Conservation (phyloP, 2,329 filamentous ascomycete species). For the Trichoderma breve region DNA sequence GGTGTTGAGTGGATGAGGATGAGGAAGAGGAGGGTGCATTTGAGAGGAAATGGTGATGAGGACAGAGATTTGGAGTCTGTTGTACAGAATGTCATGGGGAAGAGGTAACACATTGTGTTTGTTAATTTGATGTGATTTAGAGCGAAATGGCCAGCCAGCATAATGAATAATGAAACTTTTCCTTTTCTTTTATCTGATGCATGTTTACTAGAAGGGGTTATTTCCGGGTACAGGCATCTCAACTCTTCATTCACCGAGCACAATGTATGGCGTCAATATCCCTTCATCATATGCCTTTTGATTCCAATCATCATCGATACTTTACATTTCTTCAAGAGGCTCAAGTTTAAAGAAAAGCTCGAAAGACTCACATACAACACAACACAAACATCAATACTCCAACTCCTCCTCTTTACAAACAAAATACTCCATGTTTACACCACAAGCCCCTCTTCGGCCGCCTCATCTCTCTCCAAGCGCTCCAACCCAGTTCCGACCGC, state of each 20-base stretch:
- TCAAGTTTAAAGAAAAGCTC: neutral
- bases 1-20: neutral
- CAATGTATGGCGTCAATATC: neutral
- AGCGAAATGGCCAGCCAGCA: neutral
- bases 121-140: neutral
- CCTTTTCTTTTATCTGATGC: neutral
- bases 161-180: neutral
- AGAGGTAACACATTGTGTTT: neutral
- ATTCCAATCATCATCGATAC: neutral
- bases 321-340: neutral
- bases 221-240: neutral
- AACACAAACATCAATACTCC: neutral
- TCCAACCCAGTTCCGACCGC: constrained; percentile 58
- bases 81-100: neutral
- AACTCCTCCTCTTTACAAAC: neutral
- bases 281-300: neutral
- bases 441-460: constrained; percentile 45
- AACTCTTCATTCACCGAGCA: neutral
- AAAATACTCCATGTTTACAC: constrained; percentile 30
- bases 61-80: neutral
- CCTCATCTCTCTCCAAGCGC: constrained; percentile 55
- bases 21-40: neutral
- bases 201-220: neutral
- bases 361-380: neutral
- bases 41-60: neutral